phyloP scores from a whole-genome alignment of 2,329 filamentous ascomycete species.

The Aureobasidium subglaciale region DNA sequence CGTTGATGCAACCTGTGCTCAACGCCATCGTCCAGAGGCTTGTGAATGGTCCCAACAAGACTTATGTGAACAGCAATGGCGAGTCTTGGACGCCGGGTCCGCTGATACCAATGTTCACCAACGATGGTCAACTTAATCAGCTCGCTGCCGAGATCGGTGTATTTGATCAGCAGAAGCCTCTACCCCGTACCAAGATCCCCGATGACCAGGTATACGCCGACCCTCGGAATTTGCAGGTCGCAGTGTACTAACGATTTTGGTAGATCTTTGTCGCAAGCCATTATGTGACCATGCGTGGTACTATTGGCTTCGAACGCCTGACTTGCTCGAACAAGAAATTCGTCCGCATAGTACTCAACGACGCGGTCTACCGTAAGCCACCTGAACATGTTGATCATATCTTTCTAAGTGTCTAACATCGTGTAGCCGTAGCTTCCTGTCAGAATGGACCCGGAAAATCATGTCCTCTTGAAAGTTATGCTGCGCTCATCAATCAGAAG shows the following conservation, averaged over 20 bases:
- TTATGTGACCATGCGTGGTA: constrained; percentile 58
- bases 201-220: constrained; percentile 23
- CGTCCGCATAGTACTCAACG: constrained; percentile 54
- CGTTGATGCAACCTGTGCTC: constrained; percentile 57
- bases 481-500: constrained; percentile 31
- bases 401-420: constrained; percentile 19
- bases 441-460: constrained; percentile 38
- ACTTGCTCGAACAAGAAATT: constrained; percentile 46
- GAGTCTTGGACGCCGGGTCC: constrained; percentile 46
- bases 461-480: constrained; percentile 41
- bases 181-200: constrained; percentile 44
- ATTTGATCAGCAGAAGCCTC: constrained; percentile 49
- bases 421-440: constrained; percentile 48
- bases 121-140: constrained; percentile 60
- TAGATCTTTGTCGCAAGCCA: constrained; percentile 50
- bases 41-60: constrained; percentile 44
- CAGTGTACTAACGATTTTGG: too few species aligned
- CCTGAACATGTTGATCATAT: constrained; percentile 34
- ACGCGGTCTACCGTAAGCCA: constrained; percentile 48
- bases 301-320: constrained; percentile 57
- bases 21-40: constrained; percentile 48
- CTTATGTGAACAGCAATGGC: constrained; percentile 42
- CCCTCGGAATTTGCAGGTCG: too few species aligned
- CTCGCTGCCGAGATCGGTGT: constrained; percentile 53
- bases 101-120: constrained; percentile 55